These are phyloP conservation scores for Silybum marianum DNA, from an alignment of 129 eudicot genomes.

Conservation along the genomic window DNA sequence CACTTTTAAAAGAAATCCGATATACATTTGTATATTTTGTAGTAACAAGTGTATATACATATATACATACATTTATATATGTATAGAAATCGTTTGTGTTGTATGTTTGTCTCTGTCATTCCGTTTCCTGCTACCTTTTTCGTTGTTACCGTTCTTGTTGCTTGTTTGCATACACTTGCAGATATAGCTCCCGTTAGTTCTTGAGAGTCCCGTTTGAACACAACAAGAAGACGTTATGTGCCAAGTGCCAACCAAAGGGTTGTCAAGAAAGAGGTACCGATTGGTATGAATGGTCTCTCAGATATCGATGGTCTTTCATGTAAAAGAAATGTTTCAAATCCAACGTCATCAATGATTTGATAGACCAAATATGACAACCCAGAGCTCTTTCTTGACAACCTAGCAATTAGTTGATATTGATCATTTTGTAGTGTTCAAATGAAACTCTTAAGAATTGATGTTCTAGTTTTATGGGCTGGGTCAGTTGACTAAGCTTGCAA, in stretches of 20 bases:
- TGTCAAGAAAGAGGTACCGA: too few species aligned
- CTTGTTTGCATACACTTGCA: not conserved
- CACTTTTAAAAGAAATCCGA: not conserved
- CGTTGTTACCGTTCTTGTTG: not conserved
- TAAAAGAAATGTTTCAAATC: too few species aligned
- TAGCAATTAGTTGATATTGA: not conserved
- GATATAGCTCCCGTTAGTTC: not conserved
- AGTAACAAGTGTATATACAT: not conserved
- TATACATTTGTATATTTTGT: not conserved
- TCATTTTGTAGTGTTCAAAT: not conserved
- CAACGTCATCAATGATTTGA: too few species aligned
- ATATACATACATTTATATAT: not conserved
- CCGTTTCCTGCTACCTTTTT: not conserved
- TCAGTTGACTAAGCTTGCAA: not conserved
- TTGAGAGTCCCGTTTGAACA: too few species aligned
- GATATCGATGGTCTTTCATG: too few species aligned
- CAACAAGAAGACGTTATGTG: too few species aligned
- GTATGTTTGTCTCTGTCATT: not conserved
- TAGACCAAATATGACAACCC: too few species aligned
- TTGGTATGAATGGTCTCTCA: too few species aligned
- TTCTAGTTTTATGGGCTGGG: not conserved
- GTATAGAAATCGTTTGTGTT: slow-evolving; percentile 17
- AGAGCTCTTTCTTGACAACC: too few species aligned
- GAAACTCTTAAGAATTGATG: not conserved
- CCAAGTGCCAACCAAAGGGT: too few species aligned